These are phyloP conservation scores for Exophiala phaeomuriformis DNA, from an alignment of 2,329 filamentous ascomycete species.

Conservation along the genomic window DNA sequence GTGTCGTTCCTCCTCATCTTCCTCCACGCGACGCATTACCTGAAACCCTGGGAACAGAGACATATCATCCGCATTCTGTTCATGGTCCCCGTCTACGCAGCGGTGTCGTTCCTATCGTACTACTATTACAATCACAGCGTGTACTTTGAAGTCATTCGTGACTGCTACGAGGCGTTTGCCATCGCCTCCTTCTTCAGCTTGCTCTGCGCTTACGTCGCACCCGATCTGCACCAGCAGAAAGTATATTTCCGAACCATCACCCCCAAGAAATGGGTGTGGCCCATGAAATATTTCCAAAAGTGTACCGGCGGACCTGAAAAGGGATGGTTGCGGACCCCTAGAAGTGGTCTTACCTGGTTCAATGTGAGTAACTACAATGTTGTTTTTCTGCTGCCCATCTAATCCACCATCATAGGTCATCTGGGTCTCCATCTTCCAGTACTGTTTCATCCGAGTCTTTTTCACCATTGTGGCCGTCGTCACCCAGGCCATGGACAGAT, in stretches of 20 bases:
- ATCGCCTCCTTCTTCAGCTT: conserved; percentile 81
- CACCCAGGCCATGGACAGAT: conserved; percentile 60
- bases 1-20: conserved; percentile 50
- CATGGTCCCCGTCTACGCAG: conserved; percentile 76
- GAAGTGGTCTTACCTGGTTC: conserved; percentile 81
- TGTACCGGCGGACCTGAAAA: conserved; percentile 62
- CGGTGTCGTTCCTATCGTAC: conserved; percentile 66
- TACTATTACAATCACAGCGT: conserved; percentile 68
- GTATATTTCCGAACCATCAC: conserved; percentile 65
- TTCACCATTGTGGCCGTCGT: conserved; percentile 73
- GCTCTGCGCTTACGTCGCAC: conserved; percentile 71
- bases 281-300: conserved; percentile 61
- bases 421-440: conserved; percentile 77
- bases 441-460: conserved; percentile 70
- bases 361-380: conserved; percentile 47
- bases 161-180: conserved; percentile 84
- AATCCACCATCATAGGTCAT: conserved; percentile 46
- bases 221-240: conserved; percentile 72
- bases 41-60: conserved; percentile 53
- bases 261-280: conserved; percentile 67
- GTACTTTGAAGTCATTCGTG: conserved; percentile 72
- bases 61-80: conserved; percentile 80
- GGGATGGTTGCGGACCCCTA: conserved; percentile 65
- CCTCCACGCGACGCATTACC: conserved; percentile 54
- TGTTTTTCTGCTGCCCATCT: neutral